Base-by-base conservation (phyloP, 192 early-diverging fungal species). In the Rhizoclosmatium globosum region DNA sequence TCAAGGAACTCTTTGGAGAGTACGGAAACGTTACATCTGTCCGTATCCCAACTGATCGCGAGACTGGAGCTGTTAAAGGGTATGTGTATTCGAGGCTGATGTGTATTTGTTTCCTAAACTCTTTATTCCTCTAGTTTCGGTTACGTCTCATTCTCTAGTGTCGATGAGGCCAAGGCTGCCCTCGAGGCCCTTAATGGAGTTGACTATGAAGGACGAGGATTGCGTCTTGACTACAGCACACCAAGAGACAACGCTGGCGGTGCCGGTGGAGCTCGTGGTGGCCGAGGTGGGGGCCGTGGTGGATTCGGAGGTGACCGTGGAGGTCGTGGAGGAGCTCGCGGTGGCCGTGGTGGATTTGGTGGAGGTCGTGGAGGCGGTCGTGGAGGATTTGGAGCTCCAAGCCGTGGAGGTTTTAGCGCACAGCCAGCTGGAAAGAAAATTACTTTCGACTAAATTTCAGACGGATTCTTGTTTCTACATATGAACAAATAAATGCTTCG, bases 161-260 rank as follows among this genome's bases (percentile, higher is more conserved):
- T 83, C 59, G 86, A 87, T 9, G 76, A 76, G 15, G 88, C 89
- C 65, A 85, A 68, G 21, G 82, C 85, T 68, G 89, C 88, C 70
- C 88, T 94, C 46, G 87, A 91, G 84, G 88, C 90, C 73, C 88
- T 94, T 87, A 94, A 96, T 79, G 92, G 92, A 70, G 70, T 82
- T 9, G 91, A 94, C 43, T 84, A 97, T 23, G 88, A 91, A 46
- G 96, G 95, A 65, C 95, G 97, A 81, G 86, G 82, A 70, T 84
- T 97, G 79, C 93, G 96, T 68, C 85, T 96, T 62, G 97, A 98
- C 86, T 98, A 92, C 86, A 92, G 93, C 68, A 82, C 72, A 44
- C 82, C 64, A 42, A 67, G 82, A n/a, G 21, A 77, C 84, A 70
- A 81, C 77, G 53, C 21, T 43, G 78, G 82, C 21, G 82, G 74